Evolutionary conservation across 306 rosid species (phyloP).

Genomic region (Herpetospermum pedunculosum): DNA sequence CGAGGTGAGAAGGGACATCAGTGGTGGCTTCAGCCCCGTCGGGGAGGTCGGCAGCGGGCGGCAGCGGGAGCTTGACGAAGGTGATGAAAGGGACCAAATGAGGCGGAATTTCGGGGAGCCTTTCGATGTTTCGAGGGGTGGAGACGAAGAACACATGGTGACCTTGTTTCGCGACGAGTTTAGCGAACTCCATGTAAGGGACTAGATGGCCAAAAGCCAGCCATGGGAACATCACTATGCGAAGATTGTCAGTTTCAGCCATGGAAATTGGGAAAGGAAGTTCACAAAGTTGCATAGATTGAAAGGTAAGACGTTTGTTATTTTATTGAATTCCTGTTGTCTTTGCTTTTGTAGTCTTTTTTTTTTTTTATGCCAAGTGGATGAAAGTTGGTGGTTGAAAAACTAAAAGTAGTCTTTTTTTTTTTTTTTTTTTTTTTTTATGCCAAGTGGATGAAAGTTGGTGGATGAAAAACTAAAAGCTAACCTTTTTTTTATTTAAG

Average conservation of each 20-base stretch:
- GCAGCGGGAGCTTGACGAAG: slow-evolving; percentile 14
- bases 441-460: too few relatives aligned
- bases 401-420: too few relatives aligned
- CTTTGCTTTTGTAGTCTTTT: too few relatives aligned
- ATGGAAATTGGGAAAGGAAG: background rate
- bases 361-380: background rate
- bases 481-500: too few relatives aligned
- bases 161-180: slow-evolving; percentile 31
- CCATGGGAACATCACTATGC: slow-evolving; percentile 37
- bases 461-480: too few relatives aligned
- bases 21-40: slow-evolving; percentile 31
- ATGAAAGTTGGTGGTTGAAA: too few relatives aligned
- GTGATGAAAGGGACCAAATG: slow-evolving; percentile 8
- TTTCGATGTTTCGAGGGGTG: slow-evolving; percentile 35
- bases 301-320: too few relatives aligned
- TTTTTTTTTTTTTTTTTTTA: too few relatives aligned
- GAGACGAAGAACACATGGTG: slow-evolving; percentile 29
- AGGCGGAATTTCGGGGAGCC: slow-evolving; percentile 22
- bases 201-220: slow-evolving; percentile 34
- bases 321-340: too few relatives aligned
- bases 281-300: background rate
- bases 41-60: slow-evolving; percentile 14
- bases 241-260: slow-evolving; percentile 17
- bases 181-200: slow-evolving; percentile 28
- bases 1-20: slow-evolving; percentile 27